These are phyloP conservation scores for Fusarium sp. DNA, from an alignment of 2,329 filamentous ascomycete species.

Conservation along the genomic window DNA sequence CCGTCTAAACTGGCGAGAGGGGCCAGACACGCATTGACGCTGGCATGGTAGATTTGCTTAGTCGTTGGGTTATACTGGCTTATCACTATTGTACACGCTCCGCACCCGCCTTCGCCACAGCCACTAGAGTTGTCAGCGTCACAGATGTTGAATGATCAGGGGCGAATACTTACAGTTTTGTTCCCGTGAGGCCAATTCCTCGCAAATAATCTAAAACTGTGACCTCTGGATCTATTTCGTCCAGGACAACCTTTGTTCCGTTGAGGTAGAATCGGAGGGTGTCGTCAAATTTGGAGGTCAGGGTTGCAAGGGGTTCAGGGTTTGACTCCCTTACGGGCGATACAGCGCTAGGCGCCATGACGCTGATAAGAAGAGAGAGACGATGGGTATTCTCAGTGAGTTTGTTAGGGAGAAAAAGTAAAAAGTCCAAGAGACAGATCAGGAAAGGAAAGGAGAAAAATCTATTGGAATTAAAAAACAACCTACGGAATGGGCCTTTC, in stretches of 20 bases:
- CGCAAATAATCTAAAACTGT: slow-evolving; percentile 94
- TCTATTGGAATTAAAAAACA: slow-evolving; percentile 2
- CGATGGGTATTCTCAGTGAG: background rate
- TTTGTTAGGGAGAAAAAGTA: background rate
- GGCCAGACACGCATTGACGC: slow-evolving; percentile 94
- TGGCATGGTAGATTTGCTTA: slow-evolving; percentile 93
- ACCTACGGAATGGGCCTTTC: slow-evolving; percentile 22
- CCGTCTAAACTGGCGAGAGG: slow-evolving; percentile 94
- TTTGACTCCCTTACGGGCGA: slow-evolving; percentile 60
- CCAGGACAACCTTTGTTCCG: slow-evolving; percentile 87
- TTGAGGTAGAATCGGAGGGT: slow-evolving; percentile 94
- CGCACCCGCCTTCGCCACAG: slow-evolving; percentile 95
- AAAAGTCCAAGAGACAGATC: background rate
- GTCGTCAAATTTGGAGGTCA: slow-evolving; percentile 86
- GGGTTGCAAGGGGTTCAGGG: slow-evolving; percentile 52
- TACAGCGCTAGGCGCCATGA: slow-evolving; percentile 69
- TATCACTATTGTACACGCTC: slow-evolving; percentile 94
- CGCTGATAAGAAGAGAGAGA: background rate
- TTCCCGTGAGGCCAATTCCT: slow-evolving; percentile 92
- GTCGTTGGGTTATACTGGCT: slow-evolving; percentile 95
- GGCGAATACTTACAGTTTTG: slow-evolving; percentile 74
- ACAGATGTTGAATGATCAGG: slow-evolving; percentile 3
- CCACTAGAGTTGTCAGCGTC: slow-evolving; percentile 63
- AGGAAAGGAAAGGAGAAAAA: slow-evolving; percentile 3
- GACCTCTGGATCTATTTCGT: slow-evolving; percentile 89